Evolutionary conservation across 371 early-diverging fungal genomes (phyloP).

Genomic region (Zopfochytrium polystomum): DNA sequence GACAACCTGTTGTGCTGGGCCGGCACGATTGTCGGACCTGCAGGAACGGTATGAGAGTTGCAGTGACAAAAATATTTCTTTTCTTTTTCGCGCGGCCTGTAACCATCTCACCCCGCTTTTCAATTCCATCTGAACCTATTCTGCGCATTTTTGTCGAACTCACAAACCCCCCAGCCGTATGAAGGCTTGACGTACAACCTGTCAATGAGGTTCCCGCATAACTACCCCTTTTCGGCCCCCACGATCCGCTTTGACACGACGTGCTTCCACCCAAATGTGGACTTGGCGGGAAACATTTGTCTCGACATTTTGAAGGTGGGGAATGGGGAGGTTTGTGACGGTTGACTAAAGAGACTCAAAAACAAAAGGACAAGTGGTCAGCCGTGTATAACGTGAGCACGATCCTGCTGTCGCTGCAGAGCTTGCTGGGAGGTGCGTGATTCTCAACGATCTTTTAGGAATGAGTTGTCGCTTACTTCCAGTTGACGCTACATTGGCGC

Average conservation of each 20-base stretch:
- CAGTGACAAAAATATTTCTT: background rate
- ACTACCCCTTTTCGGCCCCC: constrained; percentile 66
- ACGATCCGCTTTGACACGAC: constrained; percentile 57
- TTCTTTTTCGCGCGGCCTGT: constrained; percentile 5
- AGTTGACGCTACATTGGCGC: background rate
- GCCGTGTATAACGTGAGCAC: constrained; percentile 69
- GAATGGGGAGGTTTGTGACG: background rate
- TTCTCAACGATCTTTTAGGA: background rate
- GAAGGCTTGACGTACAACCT: constrained; percentile 63
- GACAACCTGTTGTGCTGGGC: constrained; percentile 61
- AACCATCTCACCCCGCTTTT: no score
- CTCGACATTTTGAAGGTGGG: constrained; percentile 63
- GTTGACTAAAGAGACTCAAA: background rate
- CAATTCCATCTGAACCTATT: no score
- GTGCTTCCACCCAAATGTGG: constrained; percentile 70
- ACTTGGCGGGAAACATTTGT: constrained; percentile 61
- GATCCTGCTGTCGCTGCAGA: constrained; percentile 62
- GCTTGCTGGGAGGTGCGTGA: constrained; percentile 53
- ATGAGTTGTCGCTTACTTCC: constrained; percentile 12
- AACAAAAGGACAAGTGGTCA: constrained; percentile 62
- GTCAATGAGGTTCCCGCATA: constrained; percentile 54
- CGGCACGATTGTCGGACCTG: constrained; percentile 55
- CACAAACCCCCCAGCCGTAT: constrained; percentile 49
- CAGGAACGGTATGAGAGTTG: constrained; percentile 37
- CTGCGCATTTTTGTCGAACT: no score